Base-by-base conservation (phyloP, 495 filamentous ascomycete species). In the Trichoderma virens region DNA sequence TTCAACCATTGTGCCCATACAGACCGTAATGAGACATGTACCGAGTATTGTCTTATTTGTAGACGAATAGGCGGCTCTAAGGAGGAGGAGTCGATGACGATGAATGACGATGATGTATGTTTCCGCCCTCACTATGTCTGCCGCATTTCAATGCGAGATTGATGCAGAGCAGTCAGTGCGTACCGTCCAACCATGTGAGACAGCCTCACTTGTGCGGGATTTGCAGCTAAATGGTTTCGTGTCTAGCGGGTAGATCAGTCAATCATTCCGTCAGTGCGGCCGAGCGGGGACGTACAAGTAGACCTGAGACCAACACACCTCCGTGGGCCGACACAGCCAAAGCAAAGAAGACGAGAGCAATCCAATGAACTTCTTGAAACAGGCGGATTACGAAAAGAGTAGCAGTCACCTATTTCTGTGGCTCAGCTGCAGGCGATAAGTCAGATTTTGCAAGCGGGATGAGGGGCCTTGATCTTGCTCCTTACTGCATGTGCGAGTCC, bases 231-330 rank as follows among this genome's bases (percentile, higher is more conserved):
- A 2, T n/a, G 7, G 25, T 20, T 23, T 30, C 23, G 51, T 56
- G 51, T 14, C 51, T 8, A 18, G 51, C 51, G 51, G 51, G 23
- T 56, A 56, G 51, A 56, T 56, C 51, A 30, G 51, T 56, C 51
- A 56, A 56, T 56, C 51, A 28, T 30, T 30, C 23, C 51, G 51
- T 27, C 25, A 56, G 51, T 30, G 8, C 11, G 9, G 51, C 4
- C 9, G 8, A n/a, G 25, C 16, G 51, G 32, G 11, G 32, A 11
- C n/a, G 11, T 35, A 35, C 4, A 11, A 11, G 5, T 14, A 14
- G 25, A 30, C 13, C 13, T 28, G 51, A 31, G 43, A 23, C 43
- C 16, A 35, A 27, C 25, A 30, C 11, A 27, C 25, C 23, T 56
- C 51, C 25, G 6, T 56, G 9, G 2, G 27, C 11, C 11, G 23